These are phyloP conservation scores for Trichothecium roseum DNA, from an alignment of 2,329 filamentous ascomycete genomes.

Conservation along the genomic window DNA sequence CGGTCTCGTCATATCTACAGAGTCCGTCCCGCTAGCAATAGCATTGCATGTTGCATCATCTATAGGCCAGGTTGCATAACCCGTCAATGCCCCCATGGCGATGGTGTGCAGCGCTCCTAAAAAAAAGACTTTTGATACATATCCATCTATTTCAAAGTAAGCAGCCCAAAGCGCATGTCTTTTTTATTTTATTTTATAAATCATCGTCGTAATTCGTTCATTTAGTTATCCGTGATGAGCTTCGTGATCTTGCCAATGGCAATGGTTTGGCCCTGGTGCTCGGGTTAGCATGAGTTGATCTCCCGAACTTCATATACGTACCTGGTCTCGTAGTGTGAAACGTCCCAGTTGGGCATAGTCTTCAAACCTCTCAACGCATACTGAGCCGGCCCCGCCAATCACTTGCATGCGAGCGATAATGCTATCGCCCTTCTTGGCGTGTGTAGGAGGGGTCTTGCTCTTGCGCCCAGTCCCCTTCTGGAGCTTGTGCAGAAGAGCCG, in stretches of 20 bases:
- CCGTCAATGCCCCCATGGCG: not conserved
- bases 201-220: slow-evolving; percentile 1
- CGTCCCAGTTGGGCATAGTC: slow-evolving; percentile 91
- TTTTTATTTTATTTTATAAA: not conserved
- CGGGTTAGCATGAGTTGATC: slow-evolving; percentile 13
- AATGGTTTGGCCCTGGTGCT: slow-evolving; percentile 82
- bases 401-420: slow-evolving; percentile 91
- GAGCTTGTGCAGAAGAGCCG: slow-evolving; percentile 78
- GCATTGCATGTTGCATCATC: too few species aligned
- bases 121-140: not conserved
- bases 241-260: slow-evolving; percentile 99
- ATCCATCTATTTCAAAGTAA: not conserved
- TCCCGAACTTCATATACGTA: slow-evolving; percentile 25
- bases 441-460: slow-evolving; percentile 86
- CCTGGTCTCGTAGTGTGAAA: slow-evolving; percentile 82
- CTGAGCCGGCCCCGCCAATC: slow-evolving; percentile 71
- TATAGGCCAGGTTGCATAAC: not conserved
- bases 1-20: not conserved
- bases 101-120: too few species aligned
- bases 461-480: slow-evolving; percentile 91
- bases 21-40: not conserved
- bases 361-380: slow-evolving; percentile 91
- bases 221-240: slow-evolving; percentile 41
- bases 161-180: not conserved
- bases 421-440: slow-evolving; percentile 69